phyloP scores from a whole-genome alignment of 495 filamentous ascomycete genomes.

The Saxophila tyrrhenica region DNA sequence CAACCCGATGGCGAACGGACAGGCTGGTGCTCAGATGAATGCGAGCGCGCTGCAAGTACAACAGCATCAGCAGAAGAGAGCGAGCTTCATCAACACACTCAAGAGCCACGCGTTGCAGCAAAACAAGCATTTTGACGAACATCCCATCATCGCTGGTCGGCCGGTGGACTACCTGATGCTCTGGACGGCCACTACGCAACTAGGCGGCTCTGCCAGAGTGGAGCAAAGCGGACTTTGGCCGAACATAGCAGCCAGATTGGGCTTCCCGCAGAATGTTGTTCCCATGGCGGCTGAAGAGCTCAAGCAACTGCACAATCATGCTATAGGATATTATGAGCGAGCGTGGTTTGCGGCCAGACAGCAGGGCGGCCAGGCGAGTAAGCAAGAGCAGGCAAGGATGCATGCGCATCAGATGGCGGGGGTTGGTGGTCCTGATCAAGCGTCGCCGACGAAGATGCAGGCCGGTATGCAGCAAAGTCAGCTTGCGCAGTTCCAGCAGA shows the following conservation, averaged over 20 bases:
- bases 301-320: slow-evolving; percentile 54
- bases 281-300: slow-evolving; percentile 57
- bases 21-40: slow-evolving; percentile 1
- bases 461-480: slow-evolving; percentile 22
- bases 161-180: slow-evolving; percentile 60
- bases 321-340: slow-evolving; percentile 24
- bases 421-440: slow-evolving; percentile 28
- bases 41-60: slow-evolving; percentile 11
- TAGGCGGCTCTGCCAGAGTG: slow-evolving; percentile 69
- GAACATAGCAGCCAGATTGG: slow-evolving; percentile 53
- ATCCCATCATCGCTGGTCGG: slow-evolving; percentile 59
- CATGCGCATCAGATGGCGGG: slow-evolving; percentile 34
- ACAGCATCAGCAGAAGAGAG: slow-evolving; percentile 37
- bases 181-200: slow-evolving; percentile 61
- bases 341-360: slow-evolving; percentile 4
- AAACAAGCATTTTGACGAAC: slow-evolving; percentile 55
- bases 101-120: slow-evolving; percentile 59
- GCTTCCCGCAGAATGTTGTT: slow-evolving; percentile 53
- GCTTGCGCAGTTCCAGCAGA: slow-evolving; percentile 8
- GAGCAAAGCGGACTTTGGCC: slow-evolving; percentile 58
- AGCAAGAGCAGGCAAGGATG: slow-evolving; percentile 34
- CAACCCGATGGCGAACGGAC: slow-evolving; percentile 34
- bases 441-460: slow-evolving; percentile 39
- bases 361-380: slow-evolving; percentile 31
- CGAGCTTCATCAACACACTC: slow-evolving; percentile 66